phyloP scores from a whole-genome alignment of 169 alveolate genomes.

The Plasmodium inui region DNA sequence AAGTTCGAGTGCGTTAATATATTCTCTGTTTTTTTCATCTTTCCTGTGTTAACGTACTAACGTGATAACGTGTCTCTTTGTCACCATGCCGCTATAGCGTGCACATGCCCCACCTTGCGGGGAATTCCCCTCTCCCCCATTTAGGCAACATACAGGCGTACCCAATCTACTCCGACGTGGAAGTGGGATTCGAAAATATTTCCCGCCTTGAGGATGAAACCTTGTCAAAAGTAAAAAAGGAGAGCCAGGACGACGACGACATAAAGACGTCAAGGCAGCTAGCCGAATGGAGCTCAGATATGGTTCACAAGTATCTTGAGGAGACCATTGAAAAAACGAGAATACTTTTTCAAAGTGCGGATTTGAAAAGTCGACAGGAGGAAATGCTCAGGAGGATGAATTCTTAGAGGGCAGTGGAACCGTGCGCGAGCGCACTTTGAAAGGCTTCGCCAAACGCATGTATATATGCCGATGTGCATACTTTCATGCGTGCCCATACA shows the following conservation, averaged over 20 bases:
- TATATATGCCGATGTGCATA: slow-evolving; percentile 5
- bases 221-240: slow-evolving; percentile 72
- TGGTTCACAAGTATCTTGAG: slow-evolving; percentile 71
- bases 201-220: slow-evolving; percentile 64
- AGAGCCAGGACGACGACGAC: slow-evolving; percentile 75
- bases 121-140: not conserved
- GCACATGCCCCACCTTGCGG: not conserved
- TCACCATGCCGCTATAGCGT: not conserved
- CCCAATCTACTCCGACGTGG: slow-evolving; percentile 63
- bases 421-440: not conserved
- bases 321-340: slow-evolving; percentile 60
- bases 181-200: slow-evolving; percentile 67
- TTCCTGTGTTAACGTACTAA: not conserved
- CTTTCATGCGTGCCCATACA: not conserved
- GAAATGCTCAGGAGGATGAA: slow-evolving; percentile 49
- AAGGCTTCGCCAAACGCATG: not conserved
- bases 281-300: slow-evolving; percentile 75
- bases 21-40: not conserved
- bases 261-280: slow-evolving; percentile 61
- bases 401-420: slow-evolving; percentile 1
- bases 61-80: not conserved
- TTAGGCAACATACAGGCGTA: slow-evolving; percentile 40
- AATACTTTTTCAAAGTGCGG: slow-evolving; percentile 18
- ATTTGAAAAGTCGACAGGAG: slow-evolving; percentile 43
- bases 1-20: not conserved